Evolutionary conservation across 768 basidiomycete species (phyloP).

Genomic region (Candolleomyces eurysporus): DNA sequence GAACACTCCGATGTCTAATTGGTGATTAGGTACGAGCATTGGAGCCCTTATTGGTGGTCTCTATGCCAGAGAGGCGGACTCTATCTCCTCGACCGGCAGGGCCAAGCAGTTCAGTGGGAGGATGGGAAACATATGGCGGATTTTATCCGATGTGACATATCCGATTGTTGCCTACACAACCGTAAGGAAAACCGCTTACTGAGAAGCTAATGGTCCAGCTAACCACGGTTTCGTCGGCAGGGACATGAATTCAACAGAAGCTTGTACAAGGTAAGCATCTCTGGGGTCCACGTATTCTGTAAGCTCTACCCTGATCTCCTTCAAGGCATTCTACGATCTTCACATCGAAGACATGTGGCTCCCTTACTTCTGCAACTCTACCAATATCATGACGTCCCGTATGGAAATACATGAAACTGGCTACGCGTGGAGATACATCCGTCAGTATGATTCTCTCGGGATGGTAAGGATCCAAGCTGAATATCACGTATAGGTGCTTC

Average conservation of each 20-base stretch:
- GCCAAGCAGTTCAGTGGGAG: constrained; percentile 89
- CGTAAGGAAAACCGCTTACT: constrained; percentile 25
- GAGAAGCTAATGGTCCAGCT: constrained; percentile 2
- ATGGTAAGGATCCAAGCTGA: background rate
- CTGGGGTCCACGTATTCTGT: background rate
- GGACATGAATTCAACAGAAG: constrained; percentile 94
- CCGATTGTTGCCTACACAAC: constrained; percentile 93
- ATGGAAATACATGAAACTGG: constrained; percentile 99
- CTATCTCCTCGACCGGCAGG: constrained; percentile 80
- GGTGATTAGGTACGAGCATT: constrained; percentile 71
- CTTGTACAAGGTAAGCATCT: constrained; percentile 72
- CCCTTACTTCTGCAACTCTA: constrained; percentile 96
- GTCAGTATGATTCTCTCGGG: constrained; percentile 36
- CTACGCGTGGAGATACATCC: constrained; percentile 96
- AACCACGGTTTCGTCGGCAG: constrained; percentile 35
- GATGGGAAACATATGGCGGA: constrained; percentile 93
- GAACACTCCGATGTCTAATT: background rate
- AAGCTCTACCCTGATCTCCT: background rate
- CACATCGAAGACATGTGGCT: constrained; percentile 99
- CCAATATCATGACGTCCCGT: constrained; percentile 91
- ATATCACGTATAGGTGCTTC: constrained; percentile 66
- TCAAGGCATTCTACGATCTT: constrained; percentile 84
- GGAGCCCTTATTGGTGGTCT: constrained; percentile 91
- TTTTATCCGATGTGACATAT: constrained; percentile 91
- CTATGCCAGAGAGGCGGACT: constrained; percentile 91